A percentile compares a stretch with the other conserved stretches of the same genome.
Evolutionary conservation across 805 yeast genomes (phyloP).

Genomic region (Candida lessepsii): DNA sequence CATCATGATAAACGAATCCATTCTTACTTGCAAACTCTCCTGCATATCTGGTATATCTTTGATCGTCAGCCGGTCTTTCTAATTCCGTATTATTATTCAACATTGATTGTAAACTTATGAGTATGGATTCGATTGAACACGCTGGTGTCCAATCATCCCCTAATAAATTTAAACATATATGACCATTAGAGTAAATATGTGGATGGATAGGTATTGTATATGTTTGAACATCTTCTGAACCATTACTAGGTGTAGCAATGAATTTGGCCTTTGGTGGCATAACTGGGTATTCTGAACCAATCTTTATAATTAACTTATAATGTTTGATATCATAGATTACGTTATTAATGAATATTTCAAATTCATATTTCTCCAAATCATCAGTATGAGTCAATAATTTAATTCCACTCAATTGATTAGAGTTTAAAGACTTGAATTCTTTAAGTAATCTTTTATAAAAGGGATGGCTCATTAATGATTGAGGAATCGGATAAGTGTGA

Average conservation of each 20-base stretch:
- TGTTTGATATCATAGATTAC: constrained; percentile 18
- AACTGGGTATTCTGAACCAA: constrained; percentile 53
- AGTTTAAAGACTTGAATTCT: constrained; percentile 22
- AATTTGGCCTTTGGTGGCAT: constrained; percentile 59
- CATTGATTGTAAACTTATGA: constrained; percentile 66
- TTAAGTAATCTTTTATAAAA: constrained; percentile 29
- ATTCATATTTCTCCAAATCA: constrained; percentile 21
- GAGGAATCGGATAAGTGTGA: neutral
- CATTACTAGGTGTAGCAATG: constrained; percentile 19
- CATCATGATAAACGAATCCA: constrained; percentile 61
- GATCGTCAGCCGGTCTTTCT: constrained; percentile 61
- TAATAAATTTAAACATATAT: constrained; percentile 67
- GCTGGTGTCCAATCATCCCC: constrained; percentile 72
- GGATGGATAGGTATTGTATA: constrained; percentile 63
- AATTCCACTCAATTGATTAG: constrained; percentile 22
- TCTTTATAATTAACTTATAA: constrained; percentile 41
- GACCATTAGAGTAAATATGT: constrained; percentile 74
- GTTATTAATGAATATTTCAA: constrained; percentile 19
- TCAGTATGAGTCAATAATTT: constrained; percentile 20
- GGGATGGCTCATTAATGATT: constrained; percentile 24
- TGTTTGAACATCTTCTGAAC: constrained; percentile 9
- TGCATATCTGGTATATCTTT: constrained; percentile 47
- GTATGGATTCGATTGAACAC: constrained; percentile 46
- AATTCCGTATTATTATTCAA: constrained; percentile 45
- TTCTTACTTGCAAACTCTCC: constrained; percentile 56